phyloP scores from a whole-genome alignment of 257 asterid genomes.

The Rhazya stricta region DNA sequence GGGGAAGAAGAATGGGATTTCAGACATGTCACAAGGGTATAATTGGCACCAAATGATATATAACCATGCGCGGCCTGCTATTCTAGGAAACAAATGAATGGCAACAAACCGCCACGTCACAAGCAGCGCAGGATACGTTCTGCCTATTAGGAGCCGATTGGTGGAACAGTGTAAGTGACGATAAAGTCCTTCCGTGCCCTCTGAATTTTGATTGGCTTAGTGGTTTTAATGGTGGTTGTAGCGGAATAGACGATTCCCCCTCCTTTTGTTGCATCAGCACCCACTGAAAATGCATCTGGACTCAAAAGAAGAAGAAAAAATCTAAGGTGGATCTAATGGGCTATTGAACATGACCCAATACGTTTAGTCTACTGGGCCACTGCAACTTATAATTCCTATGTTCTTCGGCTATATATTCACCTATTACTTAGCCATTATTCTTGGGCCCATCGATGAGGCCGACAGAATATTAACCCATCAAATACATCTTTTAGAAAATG shows the following conservation, averaged over 20 bases:
- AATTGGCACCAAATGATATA: background rate
- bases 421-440: background rate
- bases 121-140: background rate
- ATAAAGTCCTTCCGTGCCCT: background rate
- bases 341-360: background rate
- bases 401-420: background rate
- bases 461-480: too few relatives aligned
- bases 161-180: background rate
- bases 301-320: too few relatives aligned
- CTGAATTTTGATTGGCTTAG: background rate
- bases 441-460: background rate
- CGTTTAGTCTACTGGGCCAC: background rate
- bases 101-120: background rate
- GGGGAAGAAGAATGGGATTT: background rate
- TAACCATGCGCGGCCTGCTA: background rate
- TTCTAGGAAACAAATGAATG: background rate
- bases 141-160: background rate
- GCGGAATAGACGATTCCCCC: background rate
- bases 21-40: background rate
- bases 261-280: background rate
- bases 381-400: background rate
- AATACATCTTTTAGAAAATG: too few relatives aligned
- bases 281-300: background rate
- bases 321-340: too few relatives aligned
- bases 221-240: background rate